Base-by-base conservation (phyloP, 352 stramenopile genomes). In the Peronospora belbahrii region DNA sequence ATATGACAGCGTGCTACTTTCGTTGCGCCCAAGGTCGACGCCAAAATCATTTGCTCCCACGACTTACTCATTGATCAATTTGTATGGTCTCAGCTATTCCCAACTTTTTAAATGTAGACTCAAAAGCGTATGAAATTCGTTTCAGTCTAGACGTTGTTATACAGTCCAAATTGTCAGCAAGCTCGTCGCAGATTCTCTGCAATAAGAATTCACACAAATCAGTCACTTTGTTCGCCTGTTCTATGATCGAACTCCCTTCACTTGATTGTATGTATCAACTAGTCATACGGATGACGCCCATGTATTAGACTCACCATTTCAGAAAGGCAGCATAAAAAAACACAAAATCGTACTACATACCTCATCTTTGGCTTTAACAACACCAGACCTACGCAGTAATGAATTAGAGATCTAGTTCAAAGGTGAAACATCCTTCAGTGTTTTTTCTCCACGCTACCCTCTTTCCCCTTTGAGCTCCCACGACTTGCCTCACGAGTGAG, bases 271-370 rank as follows among this genome's bases (percentile, higher is more conserved):
- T n/a, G n/a, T n/a, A n/a, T n/a, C n/a, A n/a, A n/a, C n/a, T n/a
- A n/a, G n/a, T n/a, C n/a, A n/a, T n/a, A n/a, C n/a, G n/a, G n/a
- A n/a, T n/a, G n/a, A n/a, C n/a, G n/a, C n/a, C 36, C 45, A 62
- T 63, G 48, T 67, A 64, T 64, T 60, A 61, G 44, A 24, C 51
- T 52, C 19, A 40, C 32, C 32, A 55, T 28, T 37, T 62, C 28
- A 43, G 25, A 43, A 58, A 39, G n/a, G 34, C 19, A 59, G 33
- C 30, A 56, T n/a, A 63, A 23, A 58, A 37, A 28, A 41, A 38
- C 33, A 30, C 15, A 42, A 32, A 39, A 17, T 19, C 46, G 45
- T 19, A 40, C 32, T 37, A 48, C 22, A 28, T 43, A 43, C 37
- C 34, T 53, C 20, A 37, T 54, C 9, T 31, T 19, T 13, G 13